A percentile compares a stretch with the other conserved stretches of the same genome.
Evolutionary conservation across 2,329 filamentous ascomycete genomes (phyloP).

Genomic region (Aspergillus ustus): DNA sequence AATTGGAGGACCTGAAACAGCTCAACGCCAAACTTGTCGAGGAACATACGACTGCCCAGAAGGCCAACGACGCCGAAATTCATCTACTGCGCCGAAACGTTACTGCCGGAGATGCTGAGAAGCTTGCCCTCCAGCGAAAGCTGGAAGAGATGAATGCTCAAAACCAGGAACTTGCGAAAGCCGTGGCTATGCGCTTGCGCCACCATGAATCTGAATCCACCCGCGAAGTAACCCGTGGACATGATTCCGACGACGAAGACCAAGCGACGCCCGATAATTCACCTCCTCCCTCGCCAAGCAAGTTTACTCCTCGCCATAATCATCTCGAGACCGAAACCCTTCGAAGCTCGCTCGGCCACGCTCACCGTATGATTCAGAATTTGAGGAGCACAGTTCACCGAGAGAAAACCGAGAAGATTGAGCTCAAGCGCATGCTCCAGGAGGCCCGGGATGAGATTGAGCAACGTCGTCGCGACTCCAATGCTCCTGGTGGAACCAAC

Average conservation of each 20-base stretch:
- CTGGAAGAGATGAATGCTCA: slow-evolving; percentile 86
- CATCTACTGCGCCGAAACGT: slow-evolving; percentile 81
- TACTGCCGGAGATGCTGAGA: slow-evolving; percentile 77
- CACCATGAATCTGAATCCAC: slow-evolving; percentile 66
- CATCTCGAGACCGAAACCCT: slow-evolving; percentile 95
- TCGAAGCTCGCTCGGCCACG: slow-evolving; percentile 90
- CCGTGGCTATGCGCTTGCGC: slow-evolving; percentile 75
- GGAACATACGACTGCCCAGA: slow-evolving; percentile 75
- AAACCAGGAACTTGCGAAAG: slow-evolving; percentile 88
- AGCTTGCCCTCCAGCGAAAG: slow-evolving; percentile 76
- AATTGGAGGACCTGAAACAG: slow-evolving; percentile 87
- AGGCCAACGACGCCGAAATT: slow-evolving; percentile 87
- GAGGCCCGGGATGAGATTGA: slow-evolving; percentile 93
- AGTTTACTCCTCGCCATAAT: slow-evolving; percentile 86
- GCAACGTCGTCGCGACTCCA: slow-evolving; percentile 62
- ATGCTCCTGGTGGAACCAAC: slow-evolving; percentile 44
- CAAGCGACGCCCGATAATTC: slow-evolving; percentile 84
- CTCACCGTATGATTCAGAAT: slow-evolving; percentile 94
- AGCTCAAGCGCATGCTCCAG: slow-evolving; percentile 92
- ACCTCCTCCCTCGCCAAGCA: slow-evolving; percentile 86
- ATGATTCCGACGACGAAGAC: slow-evolving; percentile 68
- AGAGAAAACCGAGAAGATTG: slow-evolving; percentile 98
- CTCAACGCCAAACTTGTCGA: slow-evolving; percentile 78
- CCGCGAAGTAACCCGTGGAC: slow-evolving; percentile 64
- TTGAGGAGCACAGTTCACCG: slow-evolving; percentile 93